Percentiles rank a stretch among this genome's conserved stretches.
Evolutionary conservation across 768 basidiomycete species (phyloP).

Genomic region (Mycena pura): DNA sequence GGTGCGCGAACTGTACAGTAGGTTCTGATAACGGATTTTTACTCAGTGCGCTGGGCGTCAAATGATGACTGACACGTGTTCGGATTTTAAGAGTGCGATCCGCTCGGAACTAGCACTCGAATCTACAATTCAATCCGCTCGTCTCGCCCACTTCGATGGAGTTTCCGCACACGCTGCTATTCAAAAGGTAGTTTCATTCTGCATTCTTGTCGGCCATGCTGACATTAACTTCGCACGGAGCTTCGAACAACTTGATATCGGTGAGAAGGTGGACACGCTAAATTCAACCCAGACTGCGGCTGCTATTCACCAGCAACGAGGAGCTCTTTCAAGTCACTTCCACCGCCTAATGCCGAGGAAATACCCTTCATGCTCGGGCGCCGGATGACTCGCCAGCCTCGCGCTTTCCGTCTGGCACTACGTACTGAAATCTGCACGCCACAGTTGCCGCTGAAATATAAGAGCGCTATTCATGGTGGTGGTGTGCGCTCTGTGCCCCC

Average conservation of each 20-base stretch:
- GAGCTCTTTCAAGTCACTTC: neutral
- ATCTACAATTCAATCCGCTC: too few species aligned
- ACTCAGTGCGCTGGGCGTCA: neutral
- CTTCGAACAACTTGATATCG: too few species aligned
- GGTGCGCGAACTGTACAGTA: too few species aligned
- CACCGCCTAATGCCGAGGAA: slow-evolving; percentile 17
- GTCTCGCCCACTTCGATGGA: too few species aligned
- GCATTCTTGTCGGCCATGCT: too few species aligned
- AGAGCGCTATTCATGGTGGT: slow-evolving; percentile 4
- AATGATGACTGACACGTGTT: too few species aligned
- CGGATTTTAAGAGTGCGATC: too few species aligned
- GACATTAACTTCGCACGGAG: too few species aligned
- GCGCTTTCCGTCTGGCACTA: slow-evolving; percentile 19
- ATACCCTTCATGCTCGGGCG: neutral
- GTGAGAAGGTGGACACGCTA: too few species aligned
- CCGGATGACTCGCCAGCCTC: slow-evolving; percentile 14
- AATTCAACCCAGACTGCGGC: neutral
- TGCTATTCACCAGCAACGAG: slow-evolving; percentile 5
- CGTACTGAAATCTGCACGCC: slow-evolving; percentile 18
- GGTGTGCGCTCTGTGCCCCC: neutral
- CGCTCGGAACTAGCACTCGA: too few species aligned
- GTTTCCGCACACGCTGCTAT: too few species aligned
- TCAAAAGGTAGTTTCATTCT: too few species aligned
- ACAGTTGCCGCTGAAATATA: slow-evolving; percentile 9
- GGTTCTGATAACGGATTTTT: neutral